Evolutionary conservation across 345 rosid species (phyloP), one percentile per base, ranked within the genome.

Genomic region (Gynandropsis gynandra): DNA sequence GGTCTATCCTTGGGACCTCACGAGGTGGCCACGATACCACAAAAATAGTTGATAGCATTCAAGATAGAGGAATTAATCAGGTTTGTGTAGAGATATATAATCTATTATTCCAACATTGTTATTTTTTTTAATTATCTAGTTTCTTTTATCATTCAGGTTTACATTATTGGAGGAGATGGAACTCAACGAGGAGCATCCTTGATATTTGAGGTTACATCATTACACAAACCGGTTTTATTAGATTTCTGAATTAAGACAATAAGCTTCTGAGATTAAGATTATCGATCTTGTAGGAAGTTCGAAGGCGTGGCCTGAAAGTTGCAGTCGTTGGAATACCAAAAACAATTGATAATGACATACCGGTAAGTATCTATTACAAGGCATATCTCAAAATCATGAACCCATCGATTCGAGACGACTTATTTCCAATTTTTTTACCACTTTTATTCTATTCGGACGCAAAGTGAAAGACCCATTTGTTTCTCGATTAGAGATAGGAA

Each of bases 151-250:
- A 16, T 54, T 32, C 68, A 81, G 87, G 87, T 85, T 40, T 86
- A 75, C 62, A 80, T 82, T 31, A 82, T 86, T 16, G 88, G 95
- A 48, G 95, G 95, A 41, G 95, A 86, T 66, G 95, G 92, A 72
- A 78, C 92, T 42, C 95, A 76, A 50, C 69, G 67, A 37, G 95
- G 95, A 9, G 88, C 83, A 52, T 67, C 95, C 0, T 71, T 52
- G 16, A 86, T 86, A 66, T 86, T 53, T 27, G 80, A 86, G 79
- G 97, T 85, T 66, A 52, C 15, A 53, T 4, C 34, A 7, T 14
- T 1, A 59, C 11, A 10, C 1, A n/a, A 8, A 50, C 5, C 50
- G 29, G 16, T 10, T 15, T 7, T 45, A 15, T 71, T 9, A 0
- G 7, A 7, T 21, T 42, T 36, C 40, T 24, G 38, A 17, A 13